Percentiles rank a stretch among this genome's conserved stretches.
These are phyloP conservation scores for Capillidium rhysosporum DNA, from an alignment of 371 early-diverging fungal species.

Conservation along the genomic window DNA sequence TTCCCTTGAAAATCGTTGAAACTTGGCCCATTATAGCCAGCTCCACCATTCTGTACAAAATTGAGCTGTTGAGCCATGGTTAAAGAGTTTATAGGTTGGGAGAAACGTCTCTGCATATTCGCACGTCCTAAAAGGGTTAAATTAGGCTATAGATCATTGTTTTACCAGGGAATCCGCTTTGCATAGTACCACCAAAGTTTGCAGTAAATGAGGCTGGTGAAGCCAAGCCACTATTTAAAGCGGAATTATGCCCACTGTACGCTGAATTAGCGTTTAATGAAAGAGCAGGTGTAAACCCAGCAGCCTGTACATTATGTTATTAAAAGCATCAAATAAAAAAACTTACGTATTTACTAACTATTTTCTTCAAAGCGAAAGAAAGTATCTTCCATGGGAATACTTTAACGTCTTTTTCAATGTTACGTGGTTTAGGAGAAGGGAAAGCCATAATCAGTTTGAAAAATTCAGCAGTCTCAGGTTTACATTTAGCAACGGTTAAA, in stretches of 20 bases:
- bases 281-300: constrained; percentile 1
- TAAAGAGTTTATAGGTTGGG: constrained; percentile 2
- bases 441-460: constrained; percentile 66
- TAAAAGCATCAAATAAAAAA: background rate
- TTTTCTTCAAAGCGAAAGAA: constrained; percentile 43
- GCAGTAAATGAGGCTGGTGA: background rate
- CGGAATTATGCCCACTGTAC: background rate
- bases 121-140: background rate
- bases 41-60: no score
- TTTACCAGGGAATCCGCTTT: background rate
- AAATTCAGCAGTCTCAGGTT: constrained; percentile 49
- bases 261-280: background rate
- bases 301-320: background rate
- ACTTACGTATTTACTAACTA: constrained; percentile 35
- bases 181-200: background rate
- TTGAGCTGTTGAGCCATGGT: background rate
- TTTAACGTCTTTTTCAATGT: constrained; percentile 74
- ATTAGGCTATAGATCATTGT: background rate
- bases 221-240: constrained; percentile 1
- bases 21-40: no score
- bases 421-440: constrained; percentile 61
- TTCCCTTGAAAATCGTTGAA: no score
- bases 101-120: constrained; percentile 4
- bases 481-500: constrained; percentile 52
- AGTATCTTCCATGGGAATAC: constrained; percentile 56